Percentiles rank a stretch among this genome's conserved stretches.
Conservation (phyloP, 23 red algal species). For the Gracilaria caudata region DNA sequence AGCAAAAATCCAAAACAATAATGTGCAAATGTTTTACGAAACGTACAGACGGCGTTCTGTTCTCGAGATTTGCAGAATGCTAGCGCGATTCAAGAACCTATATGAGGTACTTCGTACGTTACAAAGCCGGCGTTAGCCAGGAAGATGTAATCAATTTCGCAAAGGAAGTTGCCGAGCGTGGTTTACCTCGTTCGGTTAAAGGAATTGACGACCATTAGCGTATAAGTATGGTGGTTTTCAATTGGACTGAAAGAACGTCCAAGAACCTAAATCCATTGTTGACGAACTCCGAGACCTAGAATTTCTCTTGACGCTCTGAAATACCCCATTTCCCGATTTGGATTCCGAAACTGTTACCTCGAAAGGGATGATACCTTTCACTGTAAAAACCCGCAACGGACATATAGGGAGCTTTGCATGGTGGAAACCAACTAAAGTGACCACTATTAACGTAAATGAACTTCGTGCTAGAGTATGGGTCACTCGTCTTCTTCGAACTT, state of each 20-base stretch:
- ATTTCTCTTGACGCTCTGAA: constrained; percentile 90
- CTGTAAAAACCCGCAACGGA: constrained; percentile 48
- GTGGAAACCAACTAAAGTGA: constrained; percentile 84
- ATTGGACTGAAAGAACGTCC: constrained; percentile 88
- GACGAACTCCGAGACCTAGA: constrained; percentile 75
- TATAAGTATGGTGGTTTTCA: constrained; percentile 79
- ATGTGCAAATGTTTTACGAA: constrained; percentile 7
- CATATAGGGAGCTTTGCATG: constrained; percentile 69
- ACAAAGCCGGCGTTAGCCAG: constrained; percentile 83
- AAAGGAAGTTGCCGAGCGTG: constrained; percentile 62
- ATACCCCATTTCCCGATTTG: constrained; percentile 81
- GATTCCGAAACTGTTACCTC: constrained; percentile 56
- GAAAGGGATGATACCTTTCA: constrained; percentile 54
- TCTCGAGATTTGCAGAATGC: constrained; percentile 9
- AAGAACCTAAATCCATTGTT: constrained; percentile 79
- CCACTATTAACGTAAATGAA: constrained; percentile 76
- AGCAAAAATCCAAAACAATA: constrained; percentile 10
- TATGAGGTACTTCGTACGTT: constrained; percentile 91
- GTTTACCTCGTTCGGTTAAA: constrained; percentile 74
- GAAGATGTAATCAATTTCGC: constrained; percentile 81
- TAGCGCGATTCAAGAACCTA: constrained; percentile 63
- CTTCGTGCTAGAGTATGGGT: constrained; percentile 75
- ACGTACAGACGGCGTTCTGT: neutral
- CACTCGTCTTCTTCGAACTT: constrained; percentile 42
- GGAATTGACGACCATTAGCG: constrained; percentile 93